Evolutionary conservation across 2,329 filamentous ascomycete species (phyloP).

Genomic region (Teratosphaeria nubilosa): DNA sequence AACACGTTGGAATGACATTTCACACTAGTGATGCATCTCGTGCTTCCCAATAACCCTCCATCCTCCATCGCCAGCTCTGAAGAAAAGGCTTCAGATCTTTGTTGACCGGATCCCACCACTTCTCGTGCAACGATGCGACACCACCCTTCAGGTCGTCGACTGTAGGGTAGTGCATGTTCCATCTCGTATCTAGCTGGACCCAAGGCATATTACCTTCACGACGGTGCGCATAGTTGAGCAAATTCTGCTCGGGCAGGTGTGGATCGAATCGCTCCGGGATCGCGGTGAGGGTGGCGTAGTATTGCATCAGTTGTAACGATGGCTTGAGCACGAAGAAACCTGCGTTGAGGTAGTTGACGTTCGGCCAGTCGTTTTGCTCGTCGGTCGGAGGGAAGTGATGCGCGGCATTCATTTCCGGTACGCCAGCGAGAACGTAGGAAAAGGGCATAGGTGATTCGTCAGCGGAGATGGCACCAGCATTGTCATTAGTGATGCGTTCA

Average conservation of each 20-base stretch:
- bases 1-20: background rate
- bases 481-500: slow-evolving; percentile 9
- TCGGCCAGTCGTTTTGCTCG: slow-evolving; percentile 20
- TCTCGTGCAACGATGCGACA: slow-evolving; percentile 29
- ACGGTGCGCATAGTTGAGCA: slow-evolving; percentile 28
- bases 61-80: slow-evolving; percentile 24
- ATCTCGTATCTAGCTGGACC: slow-evolving; percentile 26
- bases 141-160: slow-evolving; percentile 28
- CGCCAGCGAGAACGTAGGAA: slow-evolving; percentile 25
- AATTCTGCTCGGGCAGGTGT: slow-evolving; percentile 27
- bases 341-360: slow-evolving; percentile 25
- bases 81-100: slow-evolving; percentile 25
- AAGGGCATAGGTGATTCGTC: slow-evolving; percentile 21
- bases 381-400: slow-evolving; percentile 28
- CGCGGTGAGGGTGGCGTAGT: slow-evolving; percentile 24
- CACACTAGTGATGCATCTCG: slow-evolving; percentile 12
- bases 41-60: slow-evolving; percentile 29
- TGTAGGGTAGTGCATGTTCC: slow-evolving; percentile 30
- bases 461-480: slow-evolving; percentile 5
- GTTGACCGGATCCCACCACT: slow-evolving; percentile 26
- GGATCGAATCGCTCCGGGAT: slow-evolving; percentile 25
- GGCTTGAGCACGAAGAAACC: slow-evolving; percentile 30
- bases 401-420: slow-evolving; percentile 23
- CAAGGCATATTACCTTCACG: slow-evolving; percentile 31
- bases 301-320: slow-evolving; percentile 18